Evolutionary conservation across 129 eudicot species (phyloP).

Genomic region (Flaveria brownii): DNA sequence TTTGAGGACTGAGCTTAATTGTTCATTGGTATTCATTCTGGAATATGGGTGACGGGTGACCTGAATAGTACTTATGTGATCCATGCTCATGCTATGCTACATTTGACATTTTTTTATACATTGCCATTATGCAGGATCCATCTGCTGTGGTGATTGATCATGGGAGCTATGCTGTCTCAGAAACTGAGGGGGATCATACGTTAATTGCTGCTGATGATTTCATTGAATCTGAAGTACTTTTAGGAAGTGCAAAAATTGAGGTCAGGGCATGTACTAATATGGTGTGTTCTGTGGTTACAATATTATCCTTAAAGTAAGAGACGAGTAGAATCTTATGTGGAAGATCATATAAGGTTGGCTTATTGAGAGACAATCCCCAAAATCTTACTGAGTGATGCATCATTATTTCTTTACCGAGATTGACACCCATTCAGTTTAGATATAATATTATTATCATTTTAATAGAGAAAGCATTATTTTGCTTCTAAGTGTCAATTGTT

Average conservation of each 20-base stretch:
- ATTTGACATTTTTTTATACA: neutral
- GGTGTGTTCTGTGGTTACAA: constrained; percentile 10
- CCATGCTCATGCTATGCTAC: neutral
- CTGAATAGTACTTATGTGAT: neutral
- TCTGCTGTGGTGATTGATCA: constrained; percentile 60
- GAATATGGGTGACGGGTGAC: neutral
- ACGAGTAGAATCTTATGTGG: neutral
- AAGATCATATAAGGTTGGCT: neutral
- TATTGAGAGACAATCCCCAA: neutral
- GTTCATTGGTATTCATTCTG: neutral
- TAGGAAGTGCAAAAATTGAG: constrained; percentile 53
- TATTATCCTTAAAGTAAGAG: neutral
- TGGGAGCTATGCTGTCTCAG: constrained; percentile 54
- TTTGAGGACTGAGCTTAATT: constrained; percentile 22
- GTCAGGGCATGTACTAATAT: constrained; percentile 33
- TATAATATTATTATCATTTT: neutral
- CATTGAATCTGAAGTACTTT: constrained; percentile 46
- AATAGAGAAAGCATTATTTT: neutral
- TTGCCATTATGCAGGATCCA: constrained; percentile 34
- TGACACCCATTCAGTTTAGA: neutral
- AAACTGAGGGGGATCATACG: constrained; percentile 56
- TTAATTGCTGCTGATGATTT: constrained; percentile 56
- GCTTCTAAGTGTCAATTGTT: neutral
- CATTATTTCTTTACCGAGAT: neutral
- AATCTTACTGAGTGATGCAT: neutral